Base-by-base conservation (phyloP, 768 basidiomycete species). In the Collybia mongolica region DNA sequence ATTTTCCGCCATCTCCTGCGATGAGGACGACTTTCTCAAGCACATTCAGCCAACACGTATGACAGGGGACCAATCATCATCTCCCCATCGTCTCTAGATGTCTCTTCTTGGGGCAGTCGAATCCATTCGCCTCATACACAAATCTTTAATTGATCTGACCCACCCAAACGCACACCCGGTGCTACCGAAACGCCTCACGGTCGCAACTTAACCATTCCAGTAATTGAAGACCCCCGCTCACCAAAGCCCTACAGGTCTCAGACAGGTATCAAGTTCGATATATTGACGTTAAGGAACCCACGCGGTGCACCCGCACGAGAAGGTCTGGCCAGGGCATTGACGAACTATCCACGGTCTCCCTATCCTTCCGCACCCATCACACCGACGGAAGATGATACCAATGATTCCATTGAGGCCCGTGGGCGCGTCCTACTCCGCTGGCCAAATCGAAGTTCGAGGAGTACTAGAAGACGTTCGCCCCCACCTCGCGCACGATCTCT, bases 1-100 rank as follows among this genome's bases (percentile, higher is more conserved):
- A 82, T 65, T 88, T 88, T 59, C 82, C 83, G 6, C 78, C 82
- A 11, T 80, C 84, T 1, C 80, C 85, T 11, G 63, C 71, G 32
- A 70, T 88, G 47, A 74, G 75, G 9, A 73, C 80, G 19, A 83
- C 79, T 4, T 80, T 77, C 62, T 66, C 73, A 19, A n/a, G 77
- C 81, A 5, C 79, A 85, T 61, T 84, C 85, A 0, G 65, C 84
- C 0, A 60, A 71, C 44, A 73, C 73, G 0, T 88, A 87, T 59
- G 87, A 88, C 62, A 81, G 87, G 36, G 77, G 74, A 0, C 78
- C 87, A 8, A 84, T 85, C 62, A 68, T 74, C 28, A 74, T 86
- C 37, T 75, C 74, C 2, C 84, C 83, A 2, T 84, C 83, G 58
- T 69, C 69, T 2, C 72, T 81, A 20, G 74, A 72, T 20, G 57